phyloP scores from a whole-genome alignment of 2,329 filamentous ascomycete species.

The Colletotrichum cordylinicola region DNA sequence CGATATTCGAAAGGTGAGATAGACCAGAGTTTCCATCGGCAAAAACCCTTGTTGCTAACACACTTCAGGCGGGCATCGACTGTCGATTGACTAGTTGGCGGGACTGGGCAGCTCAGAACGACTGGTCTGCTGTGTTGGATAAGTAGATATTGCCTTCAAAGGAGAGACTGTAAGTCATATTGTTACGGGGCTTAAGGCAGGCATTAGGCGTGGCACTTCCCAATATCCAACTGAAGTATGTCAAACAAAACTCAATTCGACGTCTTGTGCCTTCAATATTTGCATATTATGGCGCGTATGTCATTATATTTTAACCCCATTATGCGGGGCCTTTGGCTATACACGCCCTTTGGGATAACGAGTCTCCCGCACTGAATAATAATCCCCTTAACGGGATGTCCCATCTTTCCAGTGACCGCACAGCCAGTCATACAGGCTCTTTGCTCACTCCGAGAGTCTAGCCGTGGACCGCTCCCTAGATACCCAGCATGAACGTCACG shows the following conservation, averaged over 20 bases:
- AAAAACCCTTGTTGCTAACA: not conserved
- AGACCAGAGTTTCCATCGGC: too few species aligned
- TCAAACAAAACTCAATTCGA: not conserved
- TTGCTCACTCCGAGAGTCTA: not conserved
- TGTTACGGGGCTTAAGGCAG: fast-evolving
- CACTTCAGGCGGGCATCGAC: slow-evolving; percentile 34
- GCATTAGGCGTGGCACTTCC: not conserved
- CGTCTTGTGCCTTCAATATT: not conserved
- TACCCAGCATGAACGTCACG: not conserved
- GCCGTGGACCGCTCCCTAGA: not conserved
- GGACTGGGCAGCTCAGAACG: slow-evolving; percentile 39
- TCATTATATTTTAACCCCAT: not conserved
- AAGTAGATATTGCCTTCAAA: not conserved
- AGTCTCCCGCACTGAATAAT: not conserved
- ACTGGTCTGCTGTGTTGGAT: slow-evolving; percentile 35
- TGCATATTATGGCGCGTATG: not conserved
- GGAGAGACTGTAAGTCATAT: not conserved
- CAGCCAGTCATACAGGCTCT: not conserved
- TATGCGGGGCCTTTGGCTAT: not conserved
- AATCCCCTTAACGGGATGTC: not conserved
- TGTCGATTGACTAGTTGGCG: slow-evolving; percentile 46
- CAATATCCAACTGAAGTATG: not conserved
- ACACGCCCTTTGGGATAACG: not conserved
- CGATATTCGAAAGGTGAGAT: slow-evolving; percentile 48
- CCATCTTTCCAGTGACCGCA: not conserved